Percentiles rank a stretch among this genome's conserved stretches.
Conservation (phyloP, 176 grass and related monocot genomes). For the Thinopyrum elongatum region DNA sequence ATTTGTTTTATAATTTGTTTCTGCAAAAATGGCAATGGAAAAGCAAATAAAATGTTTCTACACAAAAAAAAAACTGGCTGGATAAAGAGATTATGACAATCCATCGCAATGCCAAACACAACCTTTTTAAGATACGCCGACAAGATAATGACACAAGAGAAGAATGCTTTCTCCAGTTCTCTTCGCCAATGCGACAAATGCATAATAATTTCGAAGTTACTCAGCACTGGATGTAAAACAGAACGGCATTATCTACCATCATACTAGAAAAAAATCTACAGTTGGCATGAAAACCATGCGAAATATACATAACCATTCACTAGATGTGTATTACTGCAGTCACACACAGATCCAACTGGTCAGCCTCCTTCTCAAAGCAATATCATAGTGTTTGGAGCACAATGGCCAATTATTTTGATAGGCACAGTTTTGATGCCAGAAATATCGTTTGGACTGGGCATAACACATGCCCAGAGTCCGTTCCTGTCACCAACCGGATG, state of each 20-base stretch:
- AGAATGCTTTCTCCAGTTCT: background rate
- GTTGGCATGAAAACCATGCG: background rate
- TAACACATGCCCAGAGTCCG: background rate
- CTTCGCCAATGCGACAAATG: background rate
- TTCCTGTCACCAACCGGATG: constrained; percentile 3
- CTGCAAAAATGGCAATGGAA: background rate
- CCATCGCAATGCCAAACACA: background rate
- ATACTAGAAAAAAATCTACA: background rate
- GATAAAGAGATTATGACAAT: background rate
- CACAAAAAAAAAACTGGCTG: background rate
- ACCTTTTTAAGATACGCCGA: background rate
- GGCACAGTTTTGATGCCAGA: background rate
- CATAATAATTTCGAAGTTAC: background rate
- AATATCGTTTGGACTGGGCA: background rate
- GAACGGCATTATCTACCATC: background rate
- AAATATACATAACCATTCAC: background rate
- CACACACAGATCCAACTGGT: background rate
- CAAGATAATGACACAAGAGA: background rate
- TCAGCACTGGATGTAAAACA: background rate
- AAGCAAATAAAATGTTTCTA: background rate
- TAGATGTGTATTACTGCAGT: background rate
- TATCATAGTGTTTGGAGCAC: background rate
- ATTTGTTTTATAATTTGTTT: too few relatives aligned
- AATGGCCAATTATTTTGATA: constrained; percentile 18
- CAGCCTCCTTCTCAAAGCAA: background rate